Conservation (phyloP, 805 yeast genomes). For the Debaryomyces tyrocola region DNA sequence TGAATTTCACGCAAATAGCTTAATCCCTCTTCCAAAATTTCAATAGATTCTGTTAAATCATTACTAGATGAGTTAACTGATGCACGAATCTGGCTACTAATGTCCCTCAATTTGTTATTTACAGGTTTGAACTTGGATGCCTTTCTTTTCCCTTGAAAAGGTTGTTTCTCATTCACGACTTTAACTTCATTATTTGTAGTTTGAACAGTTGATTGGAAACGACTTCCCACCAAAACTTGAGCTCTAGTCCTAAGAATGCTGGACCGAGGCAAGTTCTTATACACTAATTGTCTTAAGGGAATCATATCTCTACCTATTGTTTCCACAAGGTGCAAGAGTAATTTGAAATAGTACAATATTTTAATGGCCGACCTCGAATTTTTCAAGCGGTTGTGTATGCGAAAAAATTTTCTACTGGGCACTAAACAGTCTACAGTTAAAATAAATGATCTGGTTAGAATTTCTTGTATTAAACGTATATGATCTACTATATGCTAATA, state of each 20-base stretch:
- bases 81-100: constrained; percentile 28
- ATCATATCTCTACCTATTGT: constrained; percentile 11
- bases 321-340: background rate
- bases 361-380: constrained; percentile 4
- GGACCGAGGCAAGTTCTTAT: constrained; percentile 6
- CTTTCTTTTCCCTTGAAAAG: background rate
- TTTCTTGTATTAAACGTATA: no score
- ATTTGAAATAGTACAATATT: background rate
- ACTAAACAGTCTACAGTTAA: background rate
- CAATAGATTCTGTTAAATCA: constrained; percentile 29
- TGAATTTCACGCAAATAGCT: constrained; percentile 39
- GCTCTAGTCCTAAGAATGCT: background rate
- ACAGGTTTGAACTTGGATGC: constrained; percentile 7
- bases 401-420: background rate
- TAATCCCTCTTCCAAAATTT: constrained; percentile 42
- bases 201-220: constrained; percentile 8
- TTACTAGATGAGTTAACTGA: constrained; percentile 18
- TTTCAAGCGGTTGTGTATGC: constrained; percentile 3
- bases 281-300: constrained; percentile 14
- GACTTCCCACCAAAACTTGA: constrained; percentile 1
- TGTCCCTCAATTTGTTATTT: constrained; percentile 34
- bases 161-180: background rate
- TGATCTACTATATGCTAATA: no score
- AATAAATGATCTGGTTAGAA: background rate
- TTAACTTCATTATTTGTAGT: background rate